Base-by-base conservation (phyloP, 202 grass and related monocot species). In the Musa balbisiana region DNA sequence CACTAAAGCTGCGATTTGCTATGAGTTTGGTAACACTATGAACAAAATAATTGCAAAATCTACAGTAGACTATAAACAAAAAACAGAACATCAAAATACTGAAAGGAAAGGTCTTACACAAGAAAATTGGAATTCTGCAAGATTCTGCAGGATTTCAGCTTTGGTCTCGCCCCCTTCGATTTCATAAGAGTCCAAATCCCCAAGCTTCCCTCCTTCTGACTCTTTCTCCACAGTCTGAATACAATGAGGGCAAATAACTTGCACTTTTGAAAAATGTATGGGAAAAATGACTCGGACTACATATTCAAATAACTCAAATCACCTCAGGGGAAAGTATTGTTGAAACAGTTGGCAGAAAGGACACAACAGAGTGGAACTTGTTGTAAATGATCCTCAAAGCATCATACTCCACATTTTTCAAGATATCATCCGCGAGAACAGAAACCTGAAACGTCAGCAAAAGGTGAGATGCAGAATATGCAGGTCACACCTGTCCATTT, bases 361-460 rank as follows among this genome's bases (percentile, higher is more conserved):
- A 83, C 80, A 96, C 84, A 9, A 96, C 92, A 43, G 92, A 96
- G 0, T 90, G 82, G 69, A 92, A 96, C 83, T 92, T 96, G 82
- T 96, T 96, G 72, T 87, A 96, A 82, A 96, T 50, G 80, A 96
- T 85, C 53, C 92, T 88, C 72, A 96, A 53, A 69, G 92, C 89
- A 90, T 96, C 92, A 78, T 89, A 92, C 77, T 96, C 92, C 16
- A 96, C 87, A 25, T 92, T 96, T 81, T 96, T 96, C 77, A 96
- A 88, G 66, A 96, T 92, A 77, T 96, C 92, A 88, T 96, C 92
- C 49, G 89, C 89, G 10, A 96, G 85, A 60, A 92, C 89, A 78
- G 92, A 91, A 60, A 90, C 70, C 92, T 92, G 85, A 81, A 86
- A 75, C 19, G 71, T 67, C 11, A 51, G 79, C 13, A 71, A 67